A percentile compares a stretch with the other conserved stretches of the same genome.
Conservation (phyloP, 257 asterid genomes). For the Nicotiana tomentosiformis region DNA sequence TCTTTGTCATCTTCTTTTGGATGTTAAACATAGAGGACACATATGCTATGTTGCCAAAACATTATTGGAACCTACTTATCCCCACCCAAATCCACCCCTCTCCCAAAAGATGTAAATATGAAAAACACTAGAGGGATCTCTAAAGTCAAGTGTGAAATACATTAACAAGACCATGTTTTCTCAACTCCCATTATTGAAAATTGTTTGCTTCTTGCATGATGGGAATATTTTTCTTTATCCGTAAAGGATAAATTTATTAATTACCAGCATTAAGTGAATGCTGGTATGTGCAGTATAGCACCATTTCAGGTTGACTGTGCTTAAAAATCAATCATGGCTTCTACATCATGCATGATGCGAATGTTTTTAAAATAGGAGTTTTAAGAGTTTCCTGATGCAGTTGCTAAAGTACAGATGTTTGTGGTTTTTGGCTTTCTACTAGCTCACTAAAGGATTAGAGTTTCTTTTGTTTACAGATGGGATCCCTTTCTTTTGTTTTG, state of each 20-base stretch:
- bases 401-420: no score
- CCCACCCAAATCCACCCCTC: not conserved
- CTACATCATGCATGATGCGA: not conserved
- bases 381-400: not conserved
- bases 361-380: not conserved
- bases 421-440: no score
- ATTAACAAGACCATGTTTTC: not conserved
- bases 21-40: not conserved
- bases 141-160: not conserved
- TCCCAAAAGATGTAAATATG: not conserved
- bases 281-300: no score
- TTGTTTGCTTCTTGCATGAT: not conserved
- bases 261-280: no score
- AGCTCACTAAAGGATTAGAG: no score
- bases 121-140: not conserved
- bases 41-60: not conserved
- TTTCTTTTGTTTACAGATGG: no score
- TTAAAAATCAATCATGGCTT: not conserved
- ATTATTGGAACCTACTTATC: not conserved
- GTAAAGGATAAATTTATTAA: no score
- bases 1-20: slow-evolving; percentile 11
- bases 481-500: no score
- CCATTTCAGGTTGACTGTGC: no score
- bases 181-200: not conserved
- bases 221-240: not conserved